Evolutionary conservation across 2,329 filamentous ascomycete species (phyloP).

Genomic region (Alternaria infectoria): DNA sequence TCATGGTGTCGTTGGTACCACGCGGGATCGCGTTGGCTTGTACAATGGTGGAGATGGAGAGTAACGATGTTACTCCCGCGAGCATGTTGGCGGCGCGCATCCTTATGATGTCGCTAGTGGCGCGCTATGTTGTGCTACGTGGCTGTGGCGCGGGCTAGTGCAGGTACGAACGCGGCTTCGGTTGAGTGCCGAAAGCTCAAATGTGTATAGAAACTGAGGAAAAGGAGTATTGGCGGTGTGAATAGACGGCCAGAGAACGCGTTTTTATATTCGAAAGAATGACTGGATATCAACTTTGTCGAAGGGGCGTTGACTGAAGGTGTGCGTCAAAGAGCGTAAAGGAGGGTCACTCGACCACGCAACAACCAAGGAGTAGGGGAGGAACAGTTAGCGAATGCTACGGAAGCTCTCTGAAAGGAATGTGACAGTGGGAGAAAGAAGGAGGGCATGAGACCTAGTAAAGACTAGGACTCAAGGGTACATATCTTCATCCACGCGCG

Average conservation of each 20-base stretch:
- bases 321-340: constrained; percentile 1
- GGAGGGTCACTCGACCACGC: constrained; percentile 14
- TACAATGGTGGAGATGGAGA: constrained; percentile 26
- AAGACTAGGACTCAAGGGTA: constrained; percentile 9
- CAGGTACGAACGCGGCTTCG: constrained; percentile 23
- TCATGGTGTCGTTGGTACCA: constrained; percentile 12
- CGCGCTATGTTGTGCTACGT: constrained; percentile 32
- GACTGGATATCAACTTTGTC: background rate
- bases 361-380: constrained; percentile 13
- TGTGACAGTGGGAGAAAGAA: constrained; percentile 31
- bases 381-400: constrained; percentile 31
- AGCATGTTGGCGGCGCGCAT: constrained; percentile 32
- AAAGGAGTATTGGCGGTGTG: too few relatives aligned
- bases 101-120: constrained; percentile 26
- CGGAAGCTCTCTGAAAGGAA: constrained; percentile 26
- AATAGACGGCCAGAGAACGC: background rate
- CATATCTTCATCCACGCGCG: constrained; percentile 24
- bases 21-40: constrained; percentile 33
- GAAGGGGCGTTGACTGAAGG: background rate
- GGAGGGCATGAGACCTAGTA: constrained; percentile 13
- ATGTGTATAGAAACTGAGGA: too few relatives aligned
- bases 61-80: constrained; percentile 24
- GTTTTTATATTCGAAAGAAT: constrained; percentile 1
- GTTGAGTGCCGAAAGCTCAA: constrained; percentile 8
- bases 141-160: constrained; percentile 26